Percentiles rank a stretch among this genome's conserved stretches.
phyloP scores from a whole-genome alignment of 768 basidiomycete genomes.

The Clitopilus passeckerianus region DNA sequence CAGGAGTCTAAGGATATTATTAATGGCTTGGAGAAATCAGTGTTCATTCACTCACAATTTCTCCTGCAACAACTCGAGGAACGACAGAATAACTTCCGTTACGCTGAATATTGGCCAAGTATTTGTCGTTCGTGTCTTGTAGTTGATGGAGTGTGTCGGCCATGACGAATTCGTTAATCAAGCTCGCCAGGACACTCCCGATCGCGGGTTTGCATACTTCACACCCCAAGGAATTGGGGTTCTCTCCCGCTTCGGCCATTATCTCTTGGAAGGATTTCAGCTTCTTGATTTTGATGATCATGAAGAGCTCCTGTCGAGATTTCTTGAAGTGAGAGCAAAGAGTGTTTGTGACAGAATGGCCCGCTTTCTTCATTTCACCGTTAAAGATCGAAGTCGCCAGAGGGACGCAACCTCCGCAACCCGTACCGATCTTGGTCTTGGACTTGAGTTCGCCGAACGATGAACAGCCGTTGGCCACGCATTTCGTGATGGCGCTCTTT shows the following conservation, averaged over 20 bases:
- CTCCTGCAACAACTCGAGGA: constrained; percentile 67
- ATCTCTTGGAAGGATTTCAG: constrained; percentile 51
- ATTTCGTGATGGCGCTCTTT: constrained; percentile 51
- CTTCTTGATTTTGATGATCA: constrained; percentile 58
- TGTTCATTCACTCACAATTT: constrained; percentile 24
- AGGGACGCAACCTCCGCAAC: constrained; percentile 73
- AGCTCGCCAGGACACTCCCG: constrained; percentile 44
- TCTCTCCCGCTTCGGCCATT: constrained; percentile 43
- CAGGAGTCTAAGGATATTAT: constrained; percentile 35
- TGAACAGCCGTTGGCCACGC: constrained; percentile 45
- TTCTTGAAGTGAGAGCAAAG: constrained; percentile 64
- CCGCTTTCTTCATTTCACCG: constrained; percentile 64
- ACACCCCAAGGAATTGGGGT: constrained; percentile 53
- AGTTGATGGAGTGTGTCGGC: constrained; percentile 57
- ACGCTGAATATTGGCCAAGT: constrained; percentile 69
- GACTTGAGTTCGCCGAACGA: constrained; percentile 50
- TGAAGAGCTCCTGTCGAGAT: constrained; percentile 64
- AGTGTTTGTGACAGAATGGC: constrained; percentile 50
- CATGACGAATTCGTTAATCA: constrained; percentile 62
- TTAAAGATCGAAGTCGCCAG: constrained; percentile 41
- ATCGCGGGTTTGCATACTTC: constrained; percentile 72
- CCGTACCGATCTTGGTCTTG: constrained; percentile 67
- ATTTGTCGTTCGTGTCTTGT: constrained; percentile 71
- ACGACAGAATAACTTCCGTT: constrained; percentile 70
- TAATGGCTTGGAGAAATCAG: background rate